A percentile compares a stretch with the other conserved stretches of the same genome.
These are phyloP conservation scores for Zoysia pacifica DNA, from an alignment of 176 grass and related monocot genomes.

Conservation along the genomic window DNA sequence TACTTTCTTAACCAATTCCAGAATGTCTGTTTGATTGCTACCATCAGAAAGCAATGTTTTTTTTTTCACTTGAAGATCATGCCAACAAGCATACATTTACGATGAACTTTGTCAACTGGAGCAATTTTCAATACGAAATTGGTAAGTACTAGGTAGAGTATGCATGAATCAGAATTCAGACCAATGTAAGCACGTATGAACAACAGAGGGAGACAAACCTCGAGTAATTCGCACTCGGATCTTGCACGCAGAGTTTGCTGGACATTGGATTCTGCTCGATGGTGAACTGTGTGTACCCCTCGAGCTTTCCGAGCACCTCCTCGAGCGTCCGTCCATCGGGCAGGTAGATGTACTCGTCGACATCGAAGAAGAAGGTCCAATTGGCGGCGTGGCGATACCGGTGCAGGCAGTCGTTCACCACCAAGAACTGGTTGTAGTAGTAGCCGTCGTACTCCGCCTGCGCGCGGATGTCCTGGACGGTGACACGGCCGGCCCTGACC, in stretches of 20 bases:
- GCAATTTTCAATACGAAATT: conserved; percentile 22
- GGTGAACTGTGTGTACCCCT: conserved; percentile 74
- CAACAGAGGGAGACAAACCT: conserved; percentile 38
- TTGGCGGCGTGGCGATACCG: conserved; percentile 70
- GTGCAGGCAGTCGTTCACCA: conserved; percentile 90
- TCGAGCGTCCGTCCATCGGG: conserved; percentile 54
- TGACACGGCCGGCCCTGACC: conserved; percentile 68
- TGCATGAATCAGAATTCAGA: conserved; percentile 21
- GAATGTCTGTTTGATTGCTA: conserved; percentile 31
- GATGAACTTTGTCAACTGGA: neutral
- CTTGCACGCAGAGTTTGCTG: conserved; percentile 75
- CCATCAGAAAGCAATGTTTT: conserved; percentile 2
- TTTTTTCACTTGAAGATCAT: neutral
- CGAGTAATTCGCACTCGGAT: conserved; percentile 50
- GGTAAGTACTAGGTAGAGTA: neutral
- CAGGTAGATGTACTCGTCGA: conserved; percentile 85
- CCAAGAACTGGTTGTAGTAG: conserved; percentile 94
- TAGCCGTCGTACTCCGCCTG: conserved; percentile 84
- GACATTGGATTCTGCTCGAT: conserved; percentile 94
- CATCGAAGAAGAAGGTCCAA: conserved; percentile 98
- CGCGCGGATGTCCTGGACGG: conserved; percentile 73
- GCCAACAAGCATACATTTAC: neutral
- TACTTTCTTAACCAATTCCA: neutral
- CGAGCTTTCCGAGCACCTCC: conserved; percentile 57
- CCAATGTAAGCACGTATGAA: neutral